These are phyloP conservation scores for Yamadazyma olivae DNA, from an alignment of 805 yeast species.

Conservation along the genomic window DNA sequence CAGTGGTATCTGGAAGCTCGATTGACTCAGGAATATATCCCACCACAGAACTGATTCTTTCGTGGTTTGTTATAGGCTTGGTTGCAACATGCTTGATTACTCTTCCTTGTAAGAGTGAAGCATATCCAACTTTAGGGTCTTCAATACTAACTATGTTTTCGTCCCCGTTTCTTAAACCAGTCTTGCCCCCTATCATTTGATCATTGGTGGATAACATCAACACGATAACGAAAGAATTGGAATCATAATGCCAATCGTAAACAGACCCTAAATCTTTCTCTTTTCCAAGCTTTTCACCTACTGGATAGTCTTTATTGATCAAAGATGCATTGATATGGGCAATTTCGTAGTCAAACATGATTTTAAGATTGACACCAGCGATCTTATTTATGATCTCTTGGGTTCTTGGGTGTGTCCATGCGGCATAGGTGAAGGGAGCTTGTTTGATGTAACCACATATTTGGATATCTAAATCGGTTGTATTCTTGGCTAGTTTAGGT, in stretches of 20 bases:
- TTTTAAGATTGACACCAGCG: conserved; percentile 25
- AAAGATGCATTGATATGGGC: conserved; percentile 24
- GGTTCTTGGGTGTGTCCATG: conserved; percentile 28
- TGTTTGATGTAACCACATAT: conserved; percentile 21
- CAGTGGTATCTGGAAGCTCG: conserved; percentile 34
- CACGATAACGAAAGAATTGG: conserved; percentile 14
- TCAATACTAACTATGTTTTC: conserved; percentile 14
- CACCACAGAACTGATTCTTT: conserved; percentile 43
- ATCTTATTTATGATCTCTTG: conserved; percentile 20
- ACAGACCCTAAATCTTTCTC: conserved; percentile 6
- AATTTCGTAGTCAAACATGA: conserved; percentile 25
- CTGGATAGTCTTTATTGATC: conserved; percentile 12
- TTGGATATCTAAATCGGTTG: conserved; percentile 27
- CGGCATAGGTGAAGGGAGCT: conserved; percentile 23
- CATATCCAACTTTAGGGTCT: conserved; percentile 20
- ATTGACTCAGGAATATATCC: conserved; percentile 41
- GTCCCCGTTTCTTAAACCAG: conserved; percentile 14
- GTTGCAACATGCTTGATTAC: conserved; percentile 21
- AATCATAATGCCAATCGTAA: conserved; percentile 17
- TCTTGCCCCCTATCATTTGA: conserved; percentile 15
- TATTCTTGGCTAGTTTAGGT: conserved; percentile 21
- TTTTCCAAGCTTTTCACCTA: conserved; percentile 7
- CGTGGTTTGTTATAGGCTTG: conserved; percentile 25
- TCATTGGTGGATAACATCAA: conserved; percentile 15
- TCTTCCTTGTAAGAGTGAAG: conserved; percentile 21